Percentiles rank a stretch among this genome's conserved stretches.
Evolutionary conservation across 345 rosid genomes (phyloP).

Genomic region (Eucalyptus leucophloia): DNA sequence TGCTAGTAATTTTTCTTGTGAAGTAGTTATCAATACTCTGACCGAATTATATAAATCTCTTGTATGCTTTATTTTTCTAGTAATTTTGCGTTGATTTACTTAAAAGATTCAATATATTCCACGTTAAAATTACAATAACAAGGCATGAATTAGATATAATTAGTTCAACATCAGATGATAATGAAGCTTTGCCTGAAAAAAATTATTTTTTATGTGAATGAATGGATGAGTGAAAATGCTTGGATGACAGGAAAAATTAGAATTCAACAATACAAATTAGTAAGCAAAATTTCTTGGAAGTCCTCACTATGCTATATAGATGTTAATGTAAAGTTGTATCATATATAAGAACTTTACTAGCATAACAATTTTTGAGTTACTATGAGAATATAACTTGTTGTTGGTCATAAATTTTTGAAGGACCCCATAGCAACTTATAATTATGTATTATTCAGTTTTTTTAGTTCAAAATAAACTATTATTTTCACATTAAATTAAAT

Average conservation of each 20-base stretch:
- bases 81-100: background rate
- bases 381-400: too few species aligned
- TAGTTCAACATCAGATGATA: background rate
- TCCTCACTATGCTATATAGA: background rate
- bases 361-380: too few species aligned
- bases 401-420: too few species aligned
- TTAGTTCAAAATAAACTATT: too few species aligned
- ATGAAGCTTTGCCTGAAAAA: background rate
- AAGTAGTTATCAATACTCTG: too few species aligned
- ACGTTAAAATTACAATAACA: too few species aligned
- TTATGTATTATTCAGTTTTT: too few species aligned
- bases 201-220: background rate
- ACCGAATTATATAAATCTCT: rapidly evolving
- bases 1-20: rapidly evolving
- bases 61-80: rapidly evolving
- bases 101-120: background rate
- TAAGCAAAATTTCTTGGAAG: background rate
- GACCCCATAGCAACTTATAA: too few species aligned
- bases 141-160: background rate
- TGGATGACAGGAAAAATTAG: background rate
- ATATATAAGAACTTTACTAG: background rate
- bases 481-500: too few species aligned
- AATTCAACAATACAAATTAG: background rate
- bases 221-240: background rate
- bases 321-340: background rate